Percentiles rank a stretch among this genome's conserved stretches.
Conservation (phyloP, 176 grass and related monocot genomes). For the Themeda triandra region DNA sequence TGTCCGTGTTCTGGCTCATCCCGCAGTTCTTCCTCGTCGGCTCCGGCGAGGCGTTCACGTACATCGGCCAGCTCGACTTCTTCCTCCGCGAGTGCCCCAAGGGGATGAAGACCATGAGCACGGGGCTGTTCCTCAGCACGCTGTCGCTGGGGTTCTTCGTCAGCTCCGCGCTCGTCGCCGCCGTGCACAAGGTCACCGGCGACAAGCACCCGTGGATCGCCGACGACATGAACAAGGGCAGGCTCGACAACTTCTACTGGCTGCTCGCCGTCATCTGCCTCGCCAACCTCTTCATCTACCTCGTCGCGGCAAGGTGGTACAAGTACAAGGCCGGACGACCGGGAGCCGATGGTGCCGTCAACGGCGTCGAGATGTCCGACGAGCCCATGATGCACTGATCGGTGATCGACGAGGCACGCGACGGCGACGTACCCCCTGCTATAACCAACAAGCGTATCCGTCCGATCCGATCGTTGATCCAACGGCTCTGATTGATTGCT, state of each 20-base stretch:
- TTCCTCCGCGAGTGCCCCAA: conserved; percentile 93
- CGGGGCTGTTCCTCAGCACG: conserved; percentile 87
- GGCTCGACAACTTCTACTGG: conserved; percentile 95
- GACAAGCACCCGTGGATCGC: conserved; percentile 59
- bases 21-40: conserved; percentile 91
- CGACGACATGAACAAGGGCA: conserved; percentile 66
- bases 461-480: neutral
- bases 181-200: conserved; percentile 61
- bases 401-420: conserved; percentile 11
- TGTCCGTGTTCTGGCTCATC: conserved; percentile 80
- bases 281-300: conserved; percentile 54
- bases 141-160: conserved; percentile 84
- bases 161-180: conserved; percentile 73
- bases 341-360: conserved; percentile 33
- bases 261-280: conserved; percentile 62
- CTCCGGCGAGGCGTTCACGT: conserved; percentile 76
- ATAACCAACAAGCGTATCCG: neutral
- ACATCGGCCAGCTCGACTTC: conserved; percentile 99
- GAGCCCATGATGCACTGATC: conserved; percentile 44
- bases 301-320: conserved; percentile 74
- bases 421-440: neutral
- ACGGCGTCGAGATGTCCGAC: conserved; percentile 47
- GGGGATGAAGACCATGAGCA: conserved; percentile 99
- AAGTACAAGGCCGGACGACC: conserved; percentile 76
- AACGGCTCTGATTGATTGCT: neutral